These are phyloP conservation scores for Clonostachys sp. DNA, from an alignment of 2,329 filamentous ascomycete species.

Conservation along the genomic window DNA sequence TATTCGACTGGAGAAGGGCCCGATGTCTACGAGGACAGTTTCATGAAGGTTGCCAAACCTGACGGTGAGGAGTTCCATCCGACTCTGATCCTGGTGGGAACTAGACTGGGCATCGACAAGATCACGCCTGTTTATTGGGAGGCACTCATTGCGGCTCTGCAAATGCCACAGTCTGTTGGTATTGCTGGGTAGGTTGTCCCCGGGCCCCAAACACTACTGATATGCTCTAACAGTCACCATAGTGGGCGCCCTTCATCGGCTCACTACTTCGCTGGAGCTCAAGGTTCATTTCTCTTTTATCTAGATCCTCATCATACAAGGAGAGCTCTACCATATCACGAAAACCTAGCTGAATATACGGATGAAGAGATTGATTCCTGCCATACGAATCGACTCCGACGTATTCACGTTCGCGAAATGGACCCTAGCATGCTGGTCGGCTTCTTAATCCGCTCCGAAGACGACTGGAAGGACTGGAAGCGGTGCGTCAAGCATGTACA, in stretches of 20 bases:
- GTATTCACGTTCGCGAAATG: slow-evolving; percentile 85
- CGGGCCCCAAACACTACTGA: neutral
- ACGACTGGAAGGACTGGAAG: slow-evolving; percentile 84
- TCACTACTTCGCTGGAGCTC: slow-evolving; percentile 56
- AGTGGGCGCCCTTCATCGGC: slow-evolving; percentile 91
- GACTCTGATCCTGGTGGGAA: slow-evolving; percentile 84
- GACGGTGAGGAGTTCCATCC: slow-evolving; percentile 67
- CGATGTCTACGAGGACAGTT: slow-evolving; percentile 88
- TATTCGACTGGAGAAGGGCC: slow-evolving; percentile 88
- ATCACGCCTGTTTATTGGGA: slow-evolving; percentile 95
- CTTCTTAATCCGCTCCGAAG: slow-evolving; percentile 77
- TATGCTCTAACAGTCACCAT: slow-evolving; percentile 1
- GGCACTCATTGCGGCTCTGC: slow-evolving; percentile 77
- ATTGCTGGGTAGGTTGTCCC: slow-evolving; percentile 75
- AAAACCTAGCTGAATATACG: slow-evolving; percentile 54
- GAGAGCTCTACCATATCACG: slow-evolving; percentile 61
- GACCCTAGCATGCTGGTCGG: slow-evolving; percentile 97
- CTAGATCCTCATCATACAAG: slow-evolving; percentile 90
- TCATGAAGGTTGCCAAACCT: slow-evolving; percentile 71
- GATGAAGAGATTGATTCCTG: slow-evolving; percentile 74
- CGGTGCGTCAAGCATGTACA: slow-evolving; percentile 68
- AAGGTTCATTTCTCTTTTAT: slow-evolving; percentile 81
- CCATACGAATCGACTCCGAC: slow-evolving; percentile 79
- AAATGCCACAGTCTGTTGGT: slow-evolving; percentile 89
- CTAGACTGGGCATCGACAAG: slow-evolving; percentile 86